phyloP scores from a whole-genome alignment of 768 basidiomycete genomes.

The Hericium rajendrae region DNA sequence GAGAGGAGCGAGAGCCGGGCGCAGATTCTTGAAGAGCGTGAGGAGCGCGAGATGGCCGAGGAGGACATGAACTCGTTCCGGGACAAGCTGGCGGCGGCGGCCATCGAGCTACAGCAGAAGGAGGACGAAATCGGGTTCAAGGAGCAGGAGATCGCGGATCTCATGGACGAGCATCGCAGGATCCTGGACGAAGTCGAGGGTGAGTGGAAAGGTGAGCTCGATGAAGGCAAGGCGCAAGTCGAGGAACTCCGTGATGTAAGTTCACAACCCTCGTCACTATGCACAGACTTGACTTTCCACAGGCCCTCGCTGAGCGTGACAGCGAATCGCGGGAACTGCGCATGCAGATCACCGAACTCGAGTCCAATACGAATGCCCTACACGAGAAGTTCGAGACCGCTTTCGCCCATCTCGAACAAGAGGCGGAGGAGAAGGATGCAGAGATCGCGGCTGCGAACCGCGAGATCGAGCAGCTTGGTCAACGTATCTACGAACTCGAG shows the following conservation, averaged over 20 bases:
- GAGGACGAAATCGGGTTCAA: slow-evolving; percentile 82
- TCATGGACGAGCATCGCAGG: slow-evolving; percentile 63
- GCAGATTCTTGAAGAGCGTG: slow-evolving; percentile 58
- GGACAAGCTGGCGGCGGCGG: slow-evolving; percentile 70
- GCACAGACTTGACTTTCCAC: not conserved
- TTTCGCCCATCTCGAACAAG: slow-evolving; percentile 65
- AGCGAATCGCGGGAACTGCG: slow-evolving; percentile 68
- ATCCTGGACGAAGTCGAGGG: slow-evolving; percentile 69
- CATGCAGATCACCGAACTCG: slow-evolving; percentile 64
- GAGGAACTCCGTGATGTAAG: slow-evolving; percentile 72
- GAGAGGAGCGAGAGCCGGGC: slow-evolving; percentile 71
- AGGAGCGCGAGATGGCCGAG: slow-evolving; percentile 72
- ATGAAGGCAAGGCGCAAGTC: slow-evolving; percentile 67
- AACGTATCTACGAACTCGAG: slow-evolving; percentile 73
- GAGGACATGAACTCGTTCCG: slow-evolving; percentile 63
- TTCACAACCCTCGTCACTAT: slow-evolving; percentile 1
- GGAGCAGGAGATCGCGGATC: slow-evolving; percentile 66
- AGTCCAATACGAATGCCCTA: slow-evolving; percentile 59
- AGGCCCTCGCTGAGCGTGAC: slow-evolving; percentile 75
- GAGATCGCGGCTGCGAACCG: slow-evolving; percentile 66
- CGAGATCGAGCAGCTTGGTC: slow-evolving; percentile 73
- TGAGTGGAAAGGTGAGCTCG: slow-evolving; percentile 84
- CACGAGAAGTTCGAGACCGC: slow-evolving; percentile 69
- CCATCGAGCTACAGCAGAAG: slow-evolving; percentile 78
- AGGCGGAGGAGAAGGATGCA: slow-evolving; percentile 70